Percentiles rank a stretch among this genome's conserved stretches.
Evolutionary conservation across 495 filamentous ascomycete genomes (phyloP).

Genomic region (Neurospora sp.): DNA sequence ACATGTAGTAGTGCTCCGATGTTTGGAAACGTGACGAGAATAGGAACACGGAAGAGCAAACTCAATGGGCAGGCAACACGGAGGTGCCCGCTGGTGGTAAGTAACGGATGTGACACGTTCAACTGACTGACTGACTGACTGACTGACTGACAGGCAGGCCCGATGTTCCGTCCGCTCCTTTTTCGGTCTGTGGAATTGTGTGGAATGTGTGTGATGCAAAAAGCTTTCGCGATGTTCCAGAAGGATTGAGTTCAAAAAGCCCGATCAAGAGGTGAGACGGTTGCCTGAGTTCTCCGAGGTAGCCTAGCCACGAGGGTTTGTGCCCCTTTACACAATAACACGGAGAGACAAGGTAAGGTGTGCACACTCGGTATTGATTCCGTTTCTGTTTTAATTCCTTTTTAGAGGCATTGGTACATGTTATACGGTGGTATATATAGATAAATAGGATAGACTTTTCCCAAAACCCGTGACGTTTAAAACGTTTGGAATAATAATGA

Average conservation of each 20-base stretch:
- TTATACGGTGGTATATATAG: background rate
- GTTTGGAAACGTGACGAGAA: background rate
- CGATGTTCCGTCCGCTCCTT: background rate
- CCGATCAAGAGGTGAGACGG: background rate
- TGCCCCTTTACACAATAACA: too few relatives aligned
- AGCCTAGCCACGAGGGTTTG: background rate
- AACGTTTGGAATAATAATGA: background rate
- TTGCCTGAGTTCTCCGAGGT: background rate
- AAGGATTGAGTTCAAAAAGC: background rate
- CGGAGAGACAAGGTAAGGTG: background rate
- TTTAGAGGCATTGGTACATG: background rate
- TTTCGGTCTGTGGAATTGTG: too few relatives aligned
- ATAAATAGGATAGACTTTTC: background rate
- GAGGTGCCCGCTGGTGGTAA: background rate
- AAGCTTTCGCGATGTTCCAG: background rate
- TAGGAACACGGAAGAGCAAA: background rate
- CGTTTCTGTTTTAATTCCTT: background rate
- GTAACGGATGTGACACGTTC: background rate
- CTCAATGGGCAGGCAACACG: background rate
- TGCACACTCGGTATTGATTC: background rate
- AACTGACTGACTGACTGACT: background rate
- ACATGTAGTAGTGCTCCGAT: background rate
- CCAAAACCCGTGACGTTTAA: background rate
- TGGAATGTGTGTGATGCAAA: background rate
- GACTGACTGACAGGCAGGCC: background rate